Evolutionary conservation across 768 basidiomycete genomes (phyloP).

Genomic region (Mycena floridula): DNA sequence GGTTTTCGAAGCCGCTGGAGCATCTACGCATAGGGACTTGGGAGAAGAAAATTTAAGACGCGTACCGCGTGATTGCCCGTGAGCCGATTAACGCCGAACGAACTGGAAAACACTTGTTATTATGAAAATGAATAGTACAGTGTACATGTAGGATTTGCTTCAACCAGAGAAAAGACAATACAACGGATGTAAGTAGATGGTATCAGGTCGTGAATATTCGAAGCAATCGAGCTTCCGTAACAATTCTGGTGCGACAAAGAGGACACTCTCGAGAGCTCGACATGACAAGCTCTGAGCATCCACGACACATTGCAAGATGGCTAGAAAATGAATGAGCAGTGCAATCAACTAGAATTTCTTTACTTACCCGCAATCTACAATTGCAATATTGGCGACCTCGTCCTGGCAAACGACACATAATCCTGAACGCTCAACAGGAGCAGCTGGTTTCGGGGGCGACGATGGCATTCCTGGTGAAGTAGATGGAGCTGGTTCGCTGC

Average conservation of each 20-base stretch:
- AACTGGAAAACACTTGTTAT: too few species aligned
- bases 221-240: slow-evolving; percentile 74
- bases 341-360: not conserved
- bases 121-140: too few species aligned
- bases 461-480: slow-evolving; percentile 20
- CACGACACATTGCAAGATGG: slow-evolving; percentile 76
- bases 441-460: slow-evolving; percentile 29
- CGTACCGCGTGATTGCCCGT: too few species aligned
- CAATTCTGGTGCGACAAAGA: slow-evolving; percentile 81
- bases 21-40: too few species aligned
- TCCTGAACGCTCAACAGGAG: slow-evolving; percentile 59
- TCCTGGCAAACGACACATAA: slow-evolving; percentile 92
- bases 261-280: slow-evolving; percentile 81
- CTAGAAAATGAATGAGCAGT: slow-evolving; percentile 25
- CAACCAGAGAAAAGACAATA: too few species aligned
- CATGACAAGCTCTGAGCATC: slow-evolving; percentile 77
- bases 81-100: too few species aligned
- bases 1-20: not conserved
- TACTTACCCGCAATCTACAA: slow-evolving; percentile 89
- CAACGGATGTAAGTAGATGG: too few species aligned
- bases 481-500: slow-evolving; percentile 9
- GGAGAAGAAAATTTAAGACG: too few species aligned
- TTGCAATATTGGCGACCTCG: slow-evolving; percentile 88
- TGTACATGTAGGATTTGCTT: too few species aligned
- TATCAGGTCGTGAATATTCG: slow-evolving; percentile 58